phyloP scores from a whole-genome alignment of 345 rosid species.

The Eucalyptus polyanthemos region DNA sequence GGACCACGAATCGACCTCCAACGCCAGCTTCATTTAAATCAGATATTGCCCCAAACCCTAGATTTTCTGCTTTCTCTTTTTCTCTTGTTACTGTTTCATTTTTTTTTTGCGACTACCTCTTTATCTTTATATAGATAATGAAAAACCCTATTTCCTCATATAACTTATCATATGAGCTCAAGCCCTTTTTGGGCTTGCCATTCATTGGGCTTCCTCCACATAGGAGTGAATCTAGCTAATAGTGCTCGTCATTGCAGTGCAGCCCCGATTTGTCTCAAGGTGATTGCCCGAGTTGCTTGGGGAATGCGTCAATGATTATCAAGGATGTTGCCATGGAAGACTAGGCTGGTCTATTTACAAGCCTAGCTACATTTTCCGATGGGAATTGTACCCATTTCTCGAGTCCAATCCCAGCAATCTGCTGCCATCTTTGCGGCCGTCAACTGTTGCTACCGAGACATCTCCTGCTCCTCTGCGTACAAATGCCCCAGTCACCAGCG shows the following conservation, averaged over 20 bases:
- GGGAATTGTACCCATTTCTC: neutral
- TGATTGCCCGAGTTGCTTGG: neutral
- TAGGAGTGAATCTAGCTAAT: too few species aligned
- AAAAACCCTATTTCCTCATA: too few species aligned
- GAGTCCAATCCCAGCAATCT: neutral
- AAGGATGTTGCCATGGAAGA: neutral
- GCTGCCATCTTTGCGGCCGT: rapidly evolving
- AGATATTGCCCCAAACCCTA: too few species aligned
- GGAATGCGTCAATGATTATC: neutral
- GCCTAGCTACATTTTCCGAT: neutral
- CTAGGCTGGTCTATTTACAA: neutral
- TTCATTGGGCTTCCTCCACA: too few species aligned
- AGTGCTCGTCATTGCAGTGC: neutral
- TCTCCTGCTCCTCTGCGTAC: neutral
- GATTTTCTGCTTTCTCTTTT: too few species aligned
- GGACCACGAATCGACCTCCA: too few species aligned
- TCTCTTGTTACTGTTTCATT: too few species aligned
- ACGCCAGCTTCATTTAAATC: too few species aligned
- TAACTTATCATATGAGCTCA: too few species aligned
- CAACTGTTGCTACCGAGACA: neutral
- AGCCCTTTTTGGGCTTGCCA: too few species aligned
- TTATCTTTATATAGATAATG: too few species aligned
- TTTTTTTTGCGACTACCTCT: too few species aligned
- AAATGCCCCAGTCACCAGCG: neutral
- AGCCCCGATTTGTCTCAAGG: neutral